phyloP scores from a whole-genome alignment of 75 land plant species.

The Pinus taeda region DNA sequence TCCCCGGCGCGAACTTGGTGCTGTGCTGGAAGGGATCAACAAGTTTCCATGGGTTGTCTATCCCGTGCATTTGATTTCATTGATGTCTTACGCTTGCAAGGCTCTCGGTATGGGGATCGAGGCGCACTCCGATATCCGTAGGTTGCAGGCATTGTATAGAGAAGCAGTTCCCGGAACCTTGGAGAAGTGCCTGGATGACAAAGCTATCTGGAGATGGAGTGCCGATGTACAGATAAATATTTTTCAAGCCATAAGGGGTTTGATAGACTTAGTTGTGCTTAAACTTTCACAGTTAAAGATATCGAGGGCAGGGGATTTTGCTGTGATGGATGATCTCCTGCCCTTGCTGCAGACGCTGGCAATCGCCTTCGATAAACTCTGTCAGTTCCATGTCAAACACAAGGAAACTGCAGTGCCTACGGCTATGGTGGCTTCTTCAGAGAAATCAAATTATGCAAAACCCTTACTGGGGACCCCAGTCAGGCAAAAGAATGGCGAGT shows the following conservation, averaged over 20 bases:
- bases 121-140: slow-evolving; percentile 5
- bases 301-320: not conserved
- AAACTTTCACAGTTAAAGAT: slow-evolving; percentile 17
- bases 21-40: slow-evolving; percentile 21
- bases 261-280: slow-evolving; percentile 20
- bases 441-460: slow-evolving; percentile 14
- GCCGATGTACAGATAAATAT: slow-evolving; percentile 25
- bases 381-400: slow-evolving; percentile 29
- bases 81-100: slow-evolving; percentile 21
- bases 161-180: slow-evolving; percentile 27
- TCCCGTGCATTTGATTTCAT: slow-evolving; percentile 22
- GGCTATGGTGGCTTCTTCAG: not conserved
- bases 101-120: slow-evolving; percentile 14
- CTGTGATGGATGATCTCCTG: slow-evolving; percentile 18
- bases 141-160: slow-evolving; percentile 23
- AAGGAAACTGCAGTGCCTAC: slow-evolving; percentile 18
- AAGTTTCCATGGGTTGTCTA: slow-evolving; percentile 29
- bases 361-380: slow-evolving; percentile 24
- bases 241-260: slow-evolving; percentile 9
- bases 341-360: slow-evolving; percentile 21
- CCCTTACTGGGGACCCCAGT: slow-evolving; percentile 14
- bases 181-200: slow-evolving; percentile 34
- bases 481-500: slow-evolving; percentile 11
- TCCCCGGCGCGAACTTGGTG: slow-evolving; percentile 18
- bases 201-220: slow-evolving; percentile 35